Conservation (phyloP, 2,329 filamentous ascomycete species). For the Xylariaceae sp. region DNA sequence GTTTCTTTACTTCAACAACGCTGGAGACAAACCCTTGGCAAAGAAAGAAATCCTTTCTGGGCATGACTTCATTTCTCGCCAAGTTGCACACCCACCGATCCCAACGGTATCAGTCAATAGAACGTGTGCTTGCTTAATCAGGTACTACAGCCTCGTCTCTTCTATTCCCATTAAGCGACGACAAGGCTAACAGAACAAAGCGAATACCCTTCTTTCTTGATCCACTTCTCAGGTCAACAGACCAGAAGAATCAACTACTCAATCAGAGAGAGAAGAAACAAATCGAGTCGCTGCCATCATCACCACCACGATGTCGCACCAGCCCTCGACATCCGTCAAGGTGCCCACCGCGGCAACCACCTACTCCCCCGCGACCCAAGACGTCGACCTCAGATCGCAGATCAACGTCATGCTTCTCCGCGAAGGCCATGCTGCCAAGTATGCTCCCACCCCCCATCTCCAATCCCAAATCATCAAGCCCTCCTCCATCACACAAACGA, state of each 20-base stretch:
- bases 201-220: background rate
- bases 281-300: background rate
- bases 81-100: no score
- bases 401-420: constrained; percentile 55
- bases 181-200: background rate
- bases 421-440: constrained; percentile 57
- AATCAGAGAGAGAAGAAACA: background rate
- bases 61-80: no score
- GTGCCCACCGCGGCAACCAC: constrained; percentile 54
- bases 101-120: no score
- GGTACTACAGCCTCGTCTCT: background rate
- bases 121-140: no score
- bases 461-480: background rate
- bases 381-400: constrained; percentile 57
- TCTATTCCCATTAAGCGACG: background rate
- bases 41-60: no score
- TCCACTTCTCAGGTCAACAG: background rate
- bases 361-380: constrained; percentile 56
- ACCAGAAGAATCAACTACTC: background rate
- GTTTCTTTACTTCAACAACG: no score
- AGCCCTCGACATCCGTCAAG: constrained; percentile 53
- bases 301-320: constrained; percentile 37
- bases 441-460: constrained; percentile 13
- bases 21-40: no score
- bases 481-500: background rate